Percentiles rank a stretch among this genome's conserved stretches.
phyloP scores from a whole-genome alignment of 257 asterid genomes.

The Gentiana straminea region DNA sequence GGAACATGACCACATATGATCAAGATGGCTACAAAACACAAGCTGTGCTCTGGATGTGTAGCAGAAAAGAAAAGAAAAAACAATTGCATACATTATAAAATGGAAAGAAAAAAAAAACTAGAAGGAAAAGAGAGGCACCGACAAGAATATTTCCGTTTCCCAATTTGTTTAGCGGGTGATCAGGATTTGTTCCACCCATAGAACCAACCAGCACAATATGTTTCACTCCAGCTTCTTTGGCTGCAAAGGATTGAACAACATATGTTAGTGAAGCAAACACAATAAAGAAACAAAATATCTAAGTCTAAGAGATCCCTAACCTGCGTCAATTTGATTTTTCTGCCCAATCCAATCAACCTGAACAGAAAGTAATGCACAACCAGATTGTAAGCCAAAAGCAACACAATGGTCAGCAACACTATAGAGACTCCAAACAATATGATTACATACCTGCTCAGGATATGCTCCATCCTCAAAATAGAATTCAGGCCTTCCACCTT shows the following conservation, averaged over 20 bases:
- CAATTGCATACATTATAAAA: too few relatives aligned
- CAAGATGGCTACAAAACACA: too few relatives aligned
- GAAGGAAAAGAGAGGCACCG: conserved; percentile 1
- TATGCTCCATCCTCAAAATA: conserved; percentile 70
- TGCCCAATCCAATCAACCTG: conserved; percentile 98
- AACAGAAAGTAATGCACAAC: conserved; percentile 10
- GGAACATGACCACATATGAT: too few relatives aligned
- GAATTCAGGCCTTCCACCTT: conserved; percentile 87
- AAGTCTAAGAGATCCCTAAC: conserved; percentile 21
- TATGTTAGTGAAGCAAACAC: conserved; percentile 1
- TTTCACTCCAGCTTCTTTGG: conserved; percentile 96
- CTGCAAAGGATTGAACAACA: conserved; percentile 26
- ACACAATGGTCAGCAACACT: background rate
- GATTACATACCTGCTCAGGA: conserved; percentile 62
- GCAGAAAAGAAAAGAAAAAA: too few relatives aligned
- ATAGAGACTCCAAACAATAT: too few relatives aligned
- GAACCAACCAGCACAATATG: conserved; percentile 90
- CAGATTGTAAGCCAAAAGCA: background rate
- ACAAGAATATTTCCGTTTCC: conserved; percentile 96
- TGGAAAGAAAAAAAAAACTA: too few relatives aligned
- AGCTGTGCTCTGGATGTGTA: too few relatives aligned
- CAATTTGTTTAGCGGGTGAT: conserved; percentile 67
- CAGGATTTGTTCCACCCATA: conserved; percentile 82
- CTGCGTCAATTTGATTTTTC: conserved; percentile 85
- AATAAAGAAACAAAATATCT: conserved; percentile 1